Base-by-base conservation (phyloP, 2,329 filamentous ascomycete genomes). In the Ambrosiella xylebori region DNA sequence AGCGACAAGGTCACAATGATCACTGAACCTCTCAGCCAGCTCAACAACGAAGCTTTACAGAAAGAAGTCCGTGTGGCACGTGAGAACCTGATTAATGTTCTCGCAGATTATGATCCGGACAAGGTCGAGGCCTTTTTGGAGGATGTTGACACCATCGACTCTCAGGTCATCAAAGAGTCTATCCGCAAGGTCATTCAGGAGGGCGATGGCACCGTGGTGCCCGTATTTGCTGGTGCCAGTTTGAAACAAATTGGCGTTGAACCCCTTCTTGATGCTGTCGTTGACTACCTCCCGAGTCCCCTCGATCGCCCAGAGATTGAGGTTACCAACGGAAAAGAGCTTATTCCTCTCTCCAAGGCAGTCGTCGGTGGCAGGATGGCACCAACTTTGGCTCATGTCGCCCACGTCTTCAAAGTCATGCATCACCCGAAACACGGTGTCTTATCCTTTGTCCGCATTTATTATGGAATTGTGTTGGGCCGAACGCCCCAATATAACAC, bases 161-260 rank as follows among this genome's bases (percentile, higher is more conserved):
- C 81, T 0, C 68, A 76, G 15, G 74, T 84, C 47, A 82, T 97
- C 61, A 81, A 84, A 61, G 75, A 81, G 57, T 86, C 85, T 61
- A 77, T 98, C 38, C 81, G 90, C 39, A 78, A 82, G 51, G 83
- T 82, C 44, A 80, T 95, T 5, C 74, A 83, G 5, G 74, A 76
- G 52, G 80, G 82, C 0, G 77, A 84, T 8, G 88, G 87, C 55
- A 74, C 72, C n/a, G 74, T 94, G 15, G 85, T 93, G 49, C 91
- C 91, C 0, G 78, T 96, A 0, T 94, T 95, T 69, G 88, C 88
- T 0, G 91, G 91, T 1, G 90, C 91, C 4, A 96, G 90, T 68
- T 89, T 97, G 69, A 82, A 86, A 47, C 95, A 97, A 63, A 88
- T 97, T 61, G 93, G 93, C 7, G 89, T 97, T 3, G 88, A 96